Conservation (phyloP, 768 basidiomycete species). For the Mycena olivaceomarginata region DNA sequence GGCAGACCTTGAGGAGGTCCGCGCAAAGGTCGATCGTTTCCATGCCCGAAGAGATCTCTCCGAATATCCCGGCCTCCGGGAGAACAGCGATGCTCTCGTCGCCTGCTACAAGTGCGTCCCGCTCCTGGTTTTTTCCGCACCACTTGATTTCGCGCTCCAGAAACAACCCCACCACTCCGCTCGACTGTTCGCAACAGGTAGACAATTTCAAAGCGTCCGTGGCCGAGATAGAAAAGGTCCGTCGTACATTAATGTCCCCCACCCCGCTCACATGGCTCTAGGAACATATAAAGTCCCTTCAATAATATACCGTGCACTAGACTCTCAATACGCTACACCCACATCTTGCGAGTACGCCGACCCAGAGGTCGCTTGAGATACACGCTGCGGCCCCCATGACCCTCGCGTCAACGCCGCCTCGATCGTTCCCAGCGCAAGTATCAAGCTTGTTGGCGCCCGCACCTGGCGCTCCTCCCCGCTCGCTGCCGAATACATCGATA, state of each 20-base stretch:
- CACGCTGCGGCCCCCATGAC: conserved; percentile 30
- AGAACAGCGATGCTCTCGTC: conserved; percentile 74
- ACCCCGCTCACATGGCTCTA: conserved; percentile 51
- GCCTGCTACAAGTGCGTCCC: conserved; percentile 84
- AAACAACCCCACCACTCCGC: conserved; percentile 66
- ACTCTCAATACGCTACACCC: conserved; percentile 32
- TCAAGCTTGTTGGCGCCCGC: conserved; percentile 49
- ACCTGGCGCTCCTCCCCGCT: conserved; percentile 59
- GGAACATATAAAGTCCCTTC: conserved; percentile 80
- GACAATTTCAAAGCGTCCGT: conserved; percentile 82
- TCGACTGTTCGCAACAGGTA: conserved; percentile 88
- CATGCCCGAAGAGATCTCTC: conserved; percentile 72
- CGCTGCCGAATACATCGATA: conserved; percentile 59
- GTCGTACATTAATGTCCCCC: conserved; percentile 29
- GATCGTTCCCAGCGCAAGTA: conserved; percentile 43
- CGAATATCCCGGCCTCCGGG: conserved; percentile 75
- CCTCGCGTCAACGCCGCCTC: conserved; percentile 38
- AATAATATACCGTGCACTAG: conserved; percentile 51
- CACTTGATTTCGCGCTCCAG: conserved; percentile 54
- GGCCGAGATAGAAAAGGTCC: conserved; percentile 80
- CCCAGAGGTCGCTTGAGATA: conserved; percentile 41
- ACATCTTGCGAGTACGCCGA: conserved; percentile 41
- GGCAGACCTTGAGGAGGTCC: conserved; percentile 86
- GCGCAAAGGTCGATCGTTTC: conserved; percentile 83
- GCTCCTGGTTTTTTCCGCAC: conserved; percentile 8